Percentiles rank a stretch among this genome's conserved stretches.
Evolutionary conservation across 2,329 filamentous ascomycete genomes (phyloP).

Genomic region (Phialophora verrucosa): DNA sequence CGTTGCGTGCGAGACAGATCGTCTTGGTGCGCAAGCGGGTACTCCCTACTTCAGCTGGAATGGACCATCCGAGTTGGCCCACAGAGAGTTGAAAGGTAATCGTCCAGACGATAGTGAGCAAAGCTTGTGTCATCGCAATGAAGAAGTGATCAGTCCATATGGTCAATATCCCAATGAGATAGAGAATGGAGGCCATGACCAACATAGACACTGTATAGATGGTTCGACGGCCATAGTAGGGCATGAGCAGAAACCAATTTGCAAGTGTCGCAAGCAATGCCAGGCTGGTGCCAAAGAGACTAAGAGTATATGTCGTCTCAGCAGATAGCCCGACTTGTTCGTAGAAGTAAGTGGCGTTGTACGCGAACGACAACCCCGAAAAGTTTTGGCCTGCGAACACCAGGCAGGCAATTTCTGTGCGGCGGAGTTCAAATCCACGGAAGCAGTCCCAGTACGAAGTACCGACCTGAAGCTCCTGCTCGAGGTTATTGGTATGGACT

Average conservation of each 20-base stretch:
- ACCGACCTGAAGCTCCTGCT: conserved; percentile 39
- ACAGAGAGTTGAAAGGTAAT: conserved; percentile 61
- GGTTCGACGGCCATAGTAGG: conserved; percentile 47
- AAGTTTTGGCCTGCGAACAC: conserved; percentile 48
- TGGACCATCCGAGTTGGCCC: conserved; percentile 60
- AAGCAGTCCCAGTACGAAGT: conserved; percentile 45
- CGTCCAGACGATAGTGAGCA: conserved; percentile 58
- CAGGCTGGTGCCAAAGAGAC: conserved; percentile 65
- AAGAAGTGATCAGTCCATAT: conserved; percentile 36
- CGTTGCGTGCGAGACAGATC: conserved; percentile 57
- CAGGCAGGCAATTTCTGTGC: conserved; percentile 51
- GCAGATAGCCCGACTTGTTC: conserved; percentile 48
- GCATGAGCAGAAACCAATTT: conserved; percentile 54
- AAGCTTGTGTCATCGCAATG: conserved; percentile 47
- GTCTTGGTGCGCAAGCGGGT: conserved; percentile 60
- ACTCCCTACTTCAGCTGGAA: conserved; percentile 59
- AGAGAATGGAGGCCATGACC: conserved; percentile 41
- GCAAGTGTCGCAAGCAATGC: conserved; percentile 58
- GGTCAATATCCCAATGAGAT: conserved; percentile 43
- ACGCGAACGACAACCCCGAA: conserved; percentile 45
- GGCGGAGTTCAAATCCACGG: conserved; percentile 44
- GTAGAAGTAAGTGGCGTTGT: conserved; percentile 50
- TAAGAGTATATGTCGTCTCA: conserved; percentile 46
- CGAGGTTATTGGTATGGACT: conserved; percentile 47
- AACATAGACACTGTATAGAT: conserved; percentile 47